Percentiles rank a stretch among this genome's conserved stretches.
These are phyloP conservation scores for Elsinoe perseae DNA, from an alignment of 2,329 filamentous ascomycete species.

Conservation along the genomic window DNA sequence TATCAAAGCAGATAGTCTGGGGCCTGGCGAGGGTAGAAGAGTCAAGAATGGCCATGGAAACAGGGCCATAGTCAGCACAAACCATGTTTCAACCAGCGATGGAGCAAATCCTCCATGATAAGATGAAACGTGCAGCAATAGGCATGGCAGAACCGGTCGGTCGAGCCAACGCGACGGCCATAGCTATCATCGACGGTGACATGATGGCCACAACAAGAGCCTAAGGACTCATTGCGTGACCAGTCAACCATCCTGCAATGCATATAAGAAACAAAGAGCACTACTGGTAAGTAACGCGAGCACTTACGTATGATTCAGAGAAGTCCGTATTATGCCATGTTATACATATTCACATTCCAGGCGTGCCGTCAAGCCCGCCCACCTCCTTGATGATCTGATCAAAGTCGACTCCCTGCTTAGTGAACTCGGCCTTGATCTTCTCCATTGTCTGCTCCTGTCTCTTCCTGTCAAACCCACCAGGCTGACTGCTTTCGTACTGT, in stretches of 20 bases:
- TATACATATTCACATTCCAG: conserved; percentile 35
- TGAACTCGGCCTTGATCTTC: conserved; percentile 69
- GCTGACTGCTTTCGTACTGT: conserved; percentile 73
- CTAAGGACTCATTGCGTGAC: not conserved
- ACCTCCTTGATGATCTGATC: conserved; percentile 69
- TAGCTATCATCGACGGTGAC: not conserved
- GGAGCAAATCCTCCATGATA: not conserved
- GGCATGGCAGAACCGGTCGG: not conserved
- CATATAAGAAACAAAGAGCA: not conserved
- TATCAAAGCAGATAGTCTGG: too few relatives aligned
- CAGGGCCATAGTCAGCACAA: too few relatives aligned
- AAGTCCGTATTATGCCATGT: not conserved
- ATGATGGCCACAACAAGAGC: not conserved
- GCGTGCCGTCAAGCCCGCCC: conserved; percentile 52
- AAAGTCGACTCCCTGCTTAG: conserved; percentile 69
- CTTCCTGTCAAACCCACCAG: conserved; percentile 69
- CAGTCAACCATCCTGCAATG: not conserved
- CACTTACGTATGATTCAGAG: not conserved
- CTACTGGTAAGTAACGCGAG: not conserved
- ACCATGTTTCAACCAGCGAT: too few relatives aligned
- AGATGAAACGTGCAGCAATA: not conserved
- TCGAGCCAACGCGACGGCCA: not conserved
- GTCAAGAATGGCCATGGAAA: too few relatives aligned
- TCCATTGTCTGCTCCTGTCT: conserved; percentile 63
- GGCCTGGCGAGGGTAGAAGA: too few relatives aligned